Base-by-base conservation (phyloP, 2,329 filamentous ascomycete genomes). In the Penicillium griseofulvum region DNA sequence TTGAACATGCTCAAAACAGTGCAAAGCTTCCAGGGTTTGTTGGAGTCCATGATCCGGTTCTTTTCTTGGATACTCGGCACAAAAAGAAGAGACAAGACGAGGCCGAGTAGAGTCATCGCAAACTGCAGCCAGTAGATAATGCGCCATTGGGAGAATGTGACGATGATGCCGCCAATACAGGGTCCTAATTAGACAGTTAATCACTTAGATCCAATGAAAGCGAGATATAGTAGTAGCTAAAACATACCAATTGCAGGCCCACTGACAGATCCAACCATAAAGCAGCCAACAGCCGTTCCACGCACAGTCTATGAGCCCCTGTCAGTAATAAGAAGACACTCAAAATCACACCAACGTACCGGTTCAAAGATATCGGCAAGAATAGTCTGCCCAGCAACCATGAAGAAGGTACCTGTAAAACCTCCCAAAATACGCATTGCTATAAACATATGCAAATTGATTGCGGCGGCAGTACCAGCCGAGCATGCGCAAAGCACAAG, bases 91-190 rank as follows among this genome's bases (percentile, higher is more conserved):
- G 87, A 81, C 0, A 86, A 80, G 0, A 84, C 34, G 0, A 82
- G 76, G 0, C 83, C 87, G 0, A 83, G 67, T 1, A 81, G 85
- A 0, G 86, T 85, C 44, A 91, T 80, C 1, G 80, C 87, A 1
- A 86, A 85, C 68, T 92, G 89, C 1, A 91, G 76, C 86, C 88
- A 91, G 75, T 90, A 91, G 55, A 91, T 91, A 52, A 84, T 83
- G 19, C 88, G 82, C 89, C 89, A 93, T 3, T 79, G 82, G 4
- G 81, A 79, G 69, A 85, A 91, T 0, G 88, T 91, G 34, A 92
- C 88, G 50, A 93, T 89, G 49, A 91, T 84, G 33, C 89, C 89
- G 28, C 88, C 88, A 10, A 91, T 77, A 64, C 90, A 88, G 10
- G 74, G 74, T 8, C 69, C 70, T 72, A 42, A 14, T 16, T 9